Evolutionary conservation across 306 rosid genomes (phyloP), one percentile per base, ranked within the genome.

Genomic region (Cotoneaster glaucophyllus): DNA sequence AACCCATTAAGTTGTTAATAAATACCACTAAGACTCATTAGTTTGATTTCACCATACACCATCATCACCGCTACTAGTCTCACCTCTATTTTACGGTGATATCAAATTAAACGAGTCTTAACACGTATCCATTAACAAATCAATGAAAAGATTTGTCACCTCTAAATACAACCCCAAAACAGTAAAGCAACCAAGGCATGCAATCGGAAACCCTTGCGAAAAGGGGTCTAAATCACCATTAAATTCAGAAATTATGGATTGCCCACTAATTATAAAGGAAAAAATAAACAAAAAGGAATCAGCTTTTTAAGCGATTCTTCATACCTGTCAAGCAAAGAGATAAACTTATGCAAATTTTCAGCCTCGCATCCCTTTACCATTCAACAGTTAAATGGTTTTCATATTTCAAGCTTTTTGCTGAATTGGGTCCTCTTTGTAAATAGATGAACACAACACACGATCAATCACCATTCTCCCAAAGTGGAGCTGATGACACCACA

Each of bases 321-420:
- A 34, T 78, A 50, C 70, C 81, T 72, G 72, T 71, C 45, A 21
- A 37, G 64, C 31, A 45, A 32, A 25, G 31, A 70, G 74, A 70
- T 11, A 28, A 31, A 70, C 11, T 50, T 17, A 1, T 4, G 74
- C 31, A 5, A 31, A 22, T n/a, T 65, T 26, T 70, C 12, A 19
- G 10, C 53, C 19, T 31, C 31, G 31, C 15, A 67, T 22, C 44
- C 24, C n/a, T 54, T 34, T 15, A 18, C 12, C 24, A 18, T 48
- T 69, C 10, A 25, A 22, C 6, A 11, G 29, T 11, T 13, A n/a
- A 11, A 56, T 56, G 65, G 9, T 59, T 12, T 59, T 59, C 54
- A 48, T 48, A 48, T 48, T 15, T 48, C 34, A 59, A 9, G 73
- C 5, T 1, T 48, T 28, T 26, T 39, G 73, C n/a, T 48, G 25